Base-by-base conservation (phyloP, 345 rosid genomes). In the Luvunga scandens region DNA sequence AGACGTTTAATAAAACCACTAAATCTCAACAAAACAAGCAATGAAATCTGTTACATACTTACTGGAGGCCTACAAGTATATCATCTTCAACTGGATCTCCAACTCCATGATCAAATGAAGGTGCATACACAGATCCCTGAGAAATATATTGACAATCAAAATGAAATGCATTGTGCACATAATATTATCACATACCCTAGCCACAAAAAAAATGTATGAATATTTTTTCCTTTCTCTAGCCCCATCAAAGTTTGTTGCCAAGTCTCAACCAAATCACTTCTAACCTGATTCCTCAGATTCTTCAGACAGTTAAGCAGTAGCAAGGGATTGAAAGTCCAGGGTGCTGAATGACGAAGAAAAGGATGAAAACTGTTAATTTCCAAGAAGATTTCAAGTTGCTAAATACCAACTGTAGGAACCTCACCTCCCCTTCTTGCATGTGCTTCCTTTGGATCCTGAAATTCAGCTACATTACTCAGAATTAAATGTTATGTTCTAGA, bases 401-500 rank as follows among this genome's bases (percentile, higher is more conserved):
- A 67, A 75, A 72, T 71, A 64, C 19, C 25, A 69, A 74, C 72
- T 76, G 80, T 14, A 50, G 38, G 75, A 72, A 78, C 56, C 92
- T 85, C 84, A 94, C 98, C 98, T 89, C 98, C 99, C 82, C 99
- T 89, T 87, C 98, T 92, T 45, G 98, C 98, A 88, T 92, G 98
- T 24, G 98, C 98, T 90, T 92, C 97, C 83, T 89, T 85, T 9
- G 99, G 98, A 86, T 94, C 81, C 98, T 96, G 77, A 56, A 83
- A 77, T 57, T 65, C 66, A 34, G 66, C 36, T 27, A 71, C 25
- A 27, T 59, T 16, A 64, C 42, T 85, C 69, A 75, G 73, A 30
- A 72, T 33, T 30, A 71, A 16, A n/a, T 63, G 31, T 71, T 21
- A 27, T 63, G 31, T 74, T 21, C 53, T 55, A 53, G 75, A 31